A percentile compares a stretch with the other conserved stretches of the same genome.
Evolutionary conservation across 305 asterid genomes (phyloP).

Genomic region (Solanum hybrid): DNA sequence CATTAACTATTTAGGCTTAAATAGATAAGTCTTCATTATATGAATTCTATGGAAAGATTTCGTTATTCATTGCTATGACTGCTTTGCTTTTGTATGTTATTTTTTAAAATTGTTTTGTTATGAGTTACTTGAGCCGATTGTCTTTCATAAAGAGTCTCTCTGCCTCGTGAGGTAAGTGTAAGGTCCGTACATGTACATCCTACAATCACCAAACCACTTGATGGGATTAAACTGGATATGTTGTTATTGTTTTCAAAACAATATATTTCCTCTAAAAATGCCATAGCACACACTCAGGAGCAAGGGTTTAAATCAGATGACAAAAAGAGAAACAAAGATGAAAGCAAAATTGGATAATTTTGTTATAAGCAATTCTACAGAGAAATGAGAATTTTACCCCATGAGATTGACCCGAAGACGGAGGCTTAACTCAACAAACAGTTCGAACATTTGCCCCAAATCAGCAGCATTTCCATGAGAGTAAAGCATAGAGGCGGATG

Average conservation of each 20-base stretch:
- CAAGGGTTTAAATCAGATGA: background rate
- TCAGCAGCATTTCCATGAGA: slow-evolving; percentile 97
- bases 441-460: slow-evolving; percentile 94
- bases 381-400: slow-evolving; percentile 17
- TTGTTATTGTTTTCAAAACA: background rate
- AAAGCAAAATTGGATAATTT: background rate
- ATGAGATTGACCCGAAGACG: slow-evolving; percentile 78
- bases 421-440: slow-evolving; percentile 77
- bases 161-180: background rate
- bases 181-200: background rate
- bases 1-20: background rate
- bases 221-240: background rate
- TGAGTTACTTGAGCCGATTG: background rate
- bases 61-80: background rate
- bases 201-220: background rate
- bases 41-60: background rate
- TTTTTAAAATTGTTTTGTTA: background rate
- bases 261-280: background rate
- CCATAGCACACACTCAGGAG: background rate
- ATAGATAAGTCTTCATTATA: background rate
- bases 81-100: background rate
- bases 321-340: background rate
- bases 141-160: background rate
- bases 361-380: background rate
- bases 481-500: slow-evolving; percentile 68